Percentiles rank a stretch among this genome's conserved stretches.
Evolutionary conservation across 2,329 filamentous ascomycete species (phyloP).

Genomic region (Colletotrichum liriopes): DNA sequence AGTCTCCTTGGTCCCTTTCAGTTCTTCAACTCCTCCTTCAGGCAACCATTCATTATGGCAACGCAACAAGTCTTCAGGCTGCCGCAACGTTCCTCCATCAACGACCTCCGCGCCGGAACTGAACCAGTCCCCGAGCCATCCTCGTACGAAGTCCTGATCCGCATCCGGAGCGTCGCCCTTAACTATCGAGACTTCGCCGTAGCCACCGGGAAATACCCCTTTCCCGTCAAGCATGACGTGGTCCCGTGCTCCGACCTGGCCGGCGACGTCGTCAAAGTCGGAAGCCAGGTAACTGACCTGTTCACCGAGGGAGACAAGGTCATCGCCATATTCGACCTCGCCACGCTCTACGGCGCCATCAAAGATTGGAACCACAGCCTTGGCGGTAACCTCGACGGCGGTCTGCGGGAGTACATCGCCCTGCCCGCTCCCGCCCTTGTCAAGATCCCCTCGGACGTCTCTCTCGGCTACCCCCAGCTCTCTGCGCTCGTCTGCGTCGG

Average conservation of each 20-base stretch:
- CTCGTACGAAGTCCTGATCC: conserved; percentile 50
- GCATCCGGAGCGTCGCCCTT: conserved; percentile 50
- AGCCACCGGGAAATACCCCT: conserved; percentile 49
- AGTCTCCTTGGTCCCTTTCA: background rate
- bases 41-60: background rate
- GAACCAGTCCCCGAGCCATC: conserved; percentile 48
- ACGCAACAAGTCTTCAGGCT: conserved; percentile 33
- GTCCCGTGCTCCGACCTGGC: conserved; percentile 56
- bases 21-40: too few relatives aligned
- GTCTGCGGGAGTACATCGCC: conserved; percentile 59
- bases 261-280: conserved; percentile 52
- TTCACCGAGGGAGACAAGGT: conserved; percentile 53
- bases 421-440: conserved; percentile 58
- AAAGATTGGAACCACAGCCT: conserved; percentile 45
- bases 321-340: conserved; percentile 46
- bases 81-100: conserved; percentile 36
- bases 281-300: conserved; percentile 44
- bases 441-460: conserved; percentile 55
- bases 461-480: conserved; percentile 53
- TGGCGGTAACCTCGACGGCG: conserved; percentile 54
- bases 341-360: conserved; percentile 48
- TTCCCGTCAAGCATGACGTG: conserved; percentile 51
- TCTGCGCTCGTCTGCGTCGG: conserved; percentile 61
- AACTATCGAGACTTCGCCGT: conserved; percentile 55
- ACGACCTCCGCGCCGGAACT: conserved; percentile 45